These are phyloP conservation scores for Thelephora terrestris DNA, from an alignment of 1,284 basidiomycete genomes.

Conservation along the genomic window DNA sequence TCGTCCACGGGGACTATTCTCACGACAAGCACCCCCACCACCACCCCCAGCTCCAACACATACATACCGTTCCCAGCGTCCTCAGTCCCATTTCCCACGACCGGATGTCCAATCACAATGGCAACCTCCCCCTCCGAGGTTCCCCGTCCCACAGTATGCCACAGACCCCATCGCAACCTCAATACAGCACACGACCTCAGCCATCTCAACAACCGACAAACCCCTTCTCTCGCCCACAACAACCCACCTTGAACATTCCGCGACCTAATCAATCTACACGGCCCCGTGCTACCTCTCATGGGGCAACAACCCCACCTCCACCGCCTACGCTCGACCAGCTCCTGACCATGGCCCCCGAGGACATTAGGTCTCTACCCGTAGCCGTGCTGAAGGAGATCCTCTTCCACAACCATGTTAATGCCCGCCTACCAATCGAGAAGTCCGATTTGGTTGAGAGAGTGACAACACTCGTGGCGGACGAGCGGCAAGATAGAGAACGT, in stretches of 20 bases:
- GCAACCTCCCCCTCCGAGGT: slow-evolving; percentile 1
- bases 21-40: slow-evolving; percentile 22
- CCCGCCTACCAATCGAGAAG: slow-evolving; percentile 57
- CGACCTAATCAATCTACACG: slow-evolving; percentile 19
- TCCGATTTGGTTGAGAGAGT: slow-evolving; percentile 67
- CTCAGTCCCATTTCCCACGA: slow-evolving; percentile 1
- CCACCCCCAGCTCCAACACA: slow-evolving; percentile 30
- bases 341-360: slow-evolving; percentile 45
- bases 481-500: slow-evolving; percentile 45
- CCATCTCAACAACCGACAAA: slow-evolving; percentile 9
- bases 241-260: slow-evolving; percentile 16
- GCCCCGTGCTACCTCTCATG: slow-evolving; percentile 26
- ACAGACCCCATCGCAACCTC: slow-evolving; percentile 5
- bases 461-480: slow-evolving; percentile 50
- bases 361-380: slow-evolving; percentile 52
- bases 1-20: slow-evolving; percentile 44
- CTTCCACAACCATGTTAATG: slow-evolving; percentile 60
- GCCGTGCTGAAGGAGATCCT: slow-evolving; percentile 65
- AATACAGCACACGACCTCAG: background rate
- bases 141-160: slow-evolving; percentile 9
- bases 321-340: slow-evolving; percentile 54
- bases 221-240: slow-evolving; percentile 5
- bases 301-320: slow-evolving; percentile 17
- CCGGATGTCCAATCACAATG: slow-evolving; percentile 3
- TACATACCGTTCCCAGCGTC: slow-evolving; percentile 20